Percentiles rank a stretch among this genome's conserved stretches.
phyloP scores from a whole-genome alignment of 2,329 filamentous ascomycete genomes.

The Penicillium sp. region DNA sequence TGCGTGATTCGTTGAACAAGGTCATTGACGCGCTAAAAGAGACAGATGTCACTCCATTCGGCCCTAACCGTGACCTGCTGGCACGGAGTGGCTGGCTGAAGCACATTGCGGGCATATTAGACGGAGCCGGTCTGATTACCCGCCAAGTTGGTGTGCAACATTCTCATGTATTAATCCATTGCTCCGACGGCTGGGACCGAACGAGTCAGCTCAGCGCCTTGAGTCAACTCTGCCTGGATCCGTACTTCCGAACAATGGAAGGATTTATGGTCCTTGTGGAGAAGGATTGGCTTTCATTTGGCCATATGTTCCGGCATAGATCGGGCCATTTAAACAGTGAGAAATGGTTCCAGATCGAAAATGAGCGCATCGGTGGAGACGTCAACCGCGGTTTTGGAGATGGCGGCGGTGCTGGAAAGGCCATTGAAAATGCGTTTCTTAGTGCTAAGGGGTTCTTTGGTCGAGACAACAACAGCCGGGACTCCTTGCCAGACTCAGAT shows the following conservation, averaged over 20 bases:
- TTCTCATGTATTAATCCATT: constrained; percentile 93
- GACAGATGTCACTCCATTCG: constrained; percentile 76
- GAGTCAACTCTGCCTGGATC: constrained; percentile 88
- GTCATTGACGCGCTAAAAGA: constrained; percentile 90
- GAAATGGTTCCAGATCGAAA: constrained; percentile 88
- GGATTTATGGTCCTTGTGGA: constrained; percentile 93
- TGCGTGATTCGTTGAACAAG: constrained; percentile 83
- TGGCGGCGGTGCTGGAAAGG: constrained; percentile 56
- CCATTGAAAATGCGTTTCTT: constrained; percentile 77
- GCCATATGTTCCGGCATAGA: constrained; percentile 95
- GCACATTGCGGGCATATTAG: constrained; percentile 78
- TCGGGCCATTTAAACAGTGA: constrained; percentile 83
- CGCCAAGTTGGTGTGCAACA: constrained; percentile 85
- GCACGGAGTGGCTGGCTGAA: constrained; percentile 85
- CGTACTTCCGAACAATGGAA: constrained; percentile 88
- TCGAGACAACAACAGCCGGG: constrained; percentile 65
- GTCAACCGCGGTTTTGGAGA: constrained; percentile 39
- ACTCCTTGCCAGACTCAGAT: constrained; percentile 60
- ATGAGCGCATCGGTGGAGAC: constrained; percentile 64
- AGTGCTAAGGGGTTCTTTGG: constrained; percentile 89
- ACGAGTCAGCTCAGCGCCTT: constrained; percentile 91
- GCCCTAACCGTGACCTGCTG: constrained; percentile 75
- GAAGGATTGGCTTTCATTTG: constrained; percentile 97
- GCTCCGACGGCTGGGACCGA: constrained; percentile 96
- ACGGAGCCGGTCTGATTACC: constrained; percentile 79